Percentiles rank a stretch among this genome's conserved stretches.
phyloP scores from a whole-genome alignment of 208 protist species.

The Tetramitus jugosus region DNA sequence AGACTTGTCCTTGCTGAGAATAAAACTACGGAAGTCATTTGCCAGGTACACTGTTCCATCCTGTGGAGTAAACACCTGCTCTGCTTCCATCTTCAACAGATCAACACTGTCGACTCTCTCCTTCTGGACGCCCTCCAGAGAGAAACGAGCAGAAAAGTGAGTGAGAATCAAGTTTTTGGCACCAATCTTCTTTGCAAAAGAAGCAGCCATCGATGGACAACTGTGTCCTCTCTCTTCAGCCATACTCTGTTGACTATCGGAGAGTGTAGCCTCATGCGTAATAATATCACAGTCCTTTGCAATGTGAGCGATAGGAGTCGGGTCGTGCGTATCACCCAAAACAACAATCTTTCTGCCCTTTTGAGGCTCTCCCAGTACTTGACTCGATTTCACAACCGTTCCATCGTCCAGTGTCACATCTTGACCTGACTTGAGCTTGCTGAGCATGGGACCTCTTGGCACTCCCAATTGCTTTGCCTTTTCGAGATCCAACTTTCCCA shows the following conservation, averaged over 20 bases:
- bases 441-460: conserved; percentile 29
- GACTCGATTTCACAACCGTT: conserved; percentile 3
- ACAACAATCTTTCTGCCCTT: conserved; percentile 25
- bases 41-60: no score
- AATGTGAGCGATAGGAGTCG: conserved; percentile 4
- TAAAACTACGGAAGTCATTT: no score
- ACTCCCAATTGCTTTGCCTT: conserved; percentile 13
- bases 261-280: conserved; percentile 28
- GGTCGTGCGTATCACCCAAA: conserved; percentile 31
- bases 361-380: conserved; percentile 22
- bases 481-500: conserved; percentile 26
- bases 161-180: conserved; percentile 28
- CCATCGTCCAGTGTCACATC: conserved; percentile 24
- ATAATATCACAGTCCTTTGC: conserved; percentile 13
- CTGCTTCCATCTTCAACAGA: no score
- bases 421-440: conserved; percentile 24
- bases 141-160: no score
- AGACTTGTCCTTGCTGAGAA: no score
- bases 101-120: no score
- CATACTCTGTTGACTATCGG: not conserved
- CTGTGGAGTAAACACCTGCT: no score
- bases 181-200: conserved; percentile 21
- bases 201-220: conserved; percentile 26
- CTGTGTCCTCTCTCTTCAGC: conserved; percentile 14
- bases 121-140: no score